These are phyloP conservation scores for Solanum bukasovii DNA, from an alignment of 257 asterid genomes.

Conservation along the genomic window DNA sequence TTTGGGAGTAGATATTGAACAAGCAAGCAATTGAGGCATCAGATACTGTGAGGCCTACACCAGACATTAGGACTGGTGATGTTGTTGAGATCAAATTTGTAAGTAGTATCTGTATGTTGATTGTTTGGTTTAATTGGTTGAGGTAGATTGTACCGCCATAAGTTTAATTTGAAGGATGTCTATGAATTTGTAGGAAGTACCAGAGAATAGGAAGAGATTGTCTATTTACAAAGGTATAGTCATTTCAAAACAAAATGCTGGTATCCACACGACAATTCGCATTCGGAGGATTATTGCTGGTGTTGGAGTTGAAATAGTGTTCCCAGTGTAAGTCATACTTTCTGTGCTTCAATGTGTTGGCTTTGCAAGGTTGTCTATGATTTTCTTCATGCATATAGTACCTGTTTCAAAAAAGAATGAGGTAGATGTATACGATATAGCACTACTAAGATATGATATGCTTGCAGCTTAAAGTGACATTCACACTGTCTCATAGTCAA, in stretches of 20 bases:
- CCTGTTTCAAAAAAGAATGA: neutral
- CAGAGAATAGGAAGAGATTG: slow-evolving; percentile 68
- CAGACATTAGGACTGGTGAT: slow-evolving; percentile 84
- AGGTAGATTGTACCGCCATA: neutral
- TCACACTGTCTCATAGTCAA: neutral
- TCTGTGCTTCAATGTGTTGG: neutral
- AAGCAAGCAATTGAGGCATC: slow-evolving; percentile 76
- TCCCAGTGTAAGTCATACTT: slow-evolving; percentile 65
- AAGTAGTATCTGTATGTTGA: neutral
- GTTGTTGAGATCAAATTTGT: slow-evolving; percentile 87
- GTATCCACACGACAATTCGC: slow-evolving; percentile 90
- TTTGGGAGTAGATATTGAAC: slow-evolving; percentile 54
- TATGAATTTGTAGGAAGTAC: slow-evolving; percentile 55
- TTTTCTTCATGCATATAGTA: neutral
- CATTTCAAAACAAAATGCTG: slow-evolving; percentile 87
- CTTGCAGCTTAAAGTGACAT: neutral
- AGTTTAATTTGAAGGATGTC: neutral
- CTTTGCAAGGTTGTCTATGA: neutral
- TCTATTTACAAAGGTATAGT: slow-evolving; percentile 84
- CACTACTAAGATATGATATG: neutral
- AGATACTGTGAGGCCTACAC: slow-evolving; percentile 53
- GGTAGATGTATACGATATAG: neutral
- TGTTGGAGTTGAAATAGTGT: slow-evolving; percentile 89
- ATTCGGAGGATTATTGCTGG: slow-evolving; percentile 86
- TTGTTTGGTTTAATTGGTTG: neutral